Conservation (phyloP, 2,329 filamentous ascomycete species). For the Hypoxylon sp. region DNA sequence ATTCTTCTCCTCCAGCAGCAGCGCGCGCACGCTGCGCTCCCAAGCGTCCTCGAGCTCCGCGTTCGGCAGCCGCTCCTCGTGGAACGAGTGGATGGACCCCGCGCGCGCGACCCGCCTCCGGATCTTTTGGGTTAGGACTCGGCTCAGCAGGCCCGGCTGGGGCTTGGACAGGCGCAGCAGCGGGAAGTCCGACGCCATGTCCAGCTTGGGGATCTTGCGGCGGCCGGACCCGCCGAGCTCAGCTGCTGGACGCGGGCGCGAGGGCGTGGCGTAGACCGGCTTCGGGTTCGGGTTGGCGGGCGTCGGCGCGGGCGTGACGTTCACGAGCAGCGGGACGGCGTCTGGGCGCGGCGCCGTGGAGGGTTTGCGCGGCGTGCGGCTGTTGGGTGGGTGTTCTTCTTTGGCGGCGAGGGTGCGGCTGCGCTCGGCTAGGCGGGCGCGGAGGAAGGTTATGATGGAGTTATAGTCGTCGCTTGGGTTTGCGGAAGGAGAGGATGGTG, state of each 20-base stretch:
- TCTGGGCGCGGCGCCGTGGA: conserved; percentile 33
- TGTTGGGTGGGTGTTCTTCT: conserved; percentile 27
- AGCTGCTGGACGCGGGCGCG: conserved; percentile 58
- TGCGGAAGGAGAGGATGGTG: conserved; percentile 4
- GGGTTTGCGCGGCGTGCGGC: conserved; percentile 26
- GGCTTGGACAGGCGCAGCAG: conserved; percentile 74
- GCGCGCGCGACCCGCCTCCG: conserved; percentile 54
- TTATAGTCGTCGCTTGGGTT: conserved; percentile 51
- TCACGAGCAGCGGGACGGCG: conserved; percentile 46
- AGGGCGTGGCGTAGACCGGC: conserved; percentile 56
- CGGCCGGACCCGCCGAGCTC: conserved; percentile 56
- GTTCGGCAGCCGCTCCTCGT: conserved; percentile 44
- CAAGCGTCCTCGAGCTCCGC: conserved; percentile 54
- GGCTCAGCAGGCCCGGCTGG: conserved; percentile 67
- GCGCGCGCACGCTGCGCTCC: conserved; percentile 34
- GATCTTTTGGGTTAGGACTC: conserved; percentile 63
- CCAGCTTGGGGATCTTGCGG: conserved; percentile 67
- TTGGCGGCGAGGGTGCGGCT: conserved; percentile 38
- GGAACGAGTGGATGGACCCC: conserved; percentile 44
- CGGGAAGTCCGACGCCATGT: conserved; percentile 64
- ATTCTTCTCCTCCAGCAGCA: conserved; percentile 17
- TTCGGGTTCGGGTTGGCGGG: conserved; percentile 48
- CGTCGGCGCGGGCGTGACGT: conserved; percentile 43
- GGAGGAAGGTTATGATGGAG: conserved; percentile 54
- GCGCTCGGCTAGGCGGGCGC: conserved; percentile 48